Conservation (phyloP, 2,329 filamentous ascomycete genomes). For the Coniochaeta hoffmannii region DNA sequence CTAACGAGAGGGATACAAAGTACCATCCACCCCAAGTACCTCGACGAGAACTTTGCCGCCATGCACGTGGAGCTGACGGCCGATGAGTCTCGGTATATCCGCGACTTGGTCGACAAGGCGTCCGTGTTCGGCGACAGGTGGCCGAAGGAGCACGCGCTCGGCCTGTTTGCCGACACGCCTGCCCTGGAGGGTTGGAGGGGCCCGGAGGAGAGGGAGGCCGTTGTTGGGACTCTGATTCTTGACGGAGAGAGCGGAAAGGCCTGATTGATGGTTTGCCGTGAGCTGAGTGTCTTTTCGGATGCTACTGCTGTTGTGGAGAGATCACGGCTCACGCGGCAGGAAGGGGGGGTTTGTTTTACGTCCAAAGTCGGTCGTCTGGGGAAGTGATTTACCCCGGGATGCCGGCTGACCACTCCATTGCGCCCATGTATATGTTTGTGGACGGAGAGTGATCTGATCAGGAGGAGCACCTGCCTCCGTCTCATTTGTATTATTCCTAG, state of each 20-base stretch:
- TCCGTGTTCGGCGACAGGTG: constrained; percentile 6
- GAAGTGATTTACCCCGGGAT: too few species aligned
- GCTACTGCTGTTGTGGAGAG: too few species aligned
- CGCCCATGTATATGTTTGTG: too few species aligned
- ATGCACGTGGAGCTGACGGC: neutral
- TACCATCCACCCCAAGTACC: constrained; percentile 2
- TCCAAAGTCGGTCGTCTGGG: too few species aligned
- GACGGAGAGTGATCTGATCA: too few species aligned
- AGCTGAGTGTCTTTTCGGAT: too few species aligned
- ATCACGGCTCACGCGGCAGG: too few species aligned
- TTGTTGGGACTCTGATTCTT: neutral
- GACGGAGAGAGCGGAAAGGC: neutral
- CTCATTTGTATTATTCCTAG: too few species aligned
- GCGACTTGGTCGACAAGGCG: constrained; percentile 5
- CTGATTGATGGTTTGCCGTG: too few species aligned
- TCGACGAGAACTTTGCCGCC: constrained; percentile 6
- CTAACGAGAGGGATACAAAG: constrained; percentile 2
- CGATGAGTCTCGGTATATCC: constrained; percentile 4
- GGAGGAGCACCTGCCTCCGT: too few species aligned
- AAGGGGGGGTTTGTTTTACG: too few species aligned
- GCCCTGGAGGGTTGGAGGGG: neutral
- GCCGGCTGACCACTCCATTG: too few species aligned
- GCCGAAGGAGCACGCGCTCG: constrained; percentile 3
- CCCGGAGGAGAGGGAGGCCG: neutral
- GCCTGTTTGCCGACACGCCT: constrained; percentile 7